Percentiles rank a stretch among this genome's conserved stretches.
Conservation (phyloP, 2,329 filamentous ascomycete genomes). For the Talaromyces sp. region DNA sequence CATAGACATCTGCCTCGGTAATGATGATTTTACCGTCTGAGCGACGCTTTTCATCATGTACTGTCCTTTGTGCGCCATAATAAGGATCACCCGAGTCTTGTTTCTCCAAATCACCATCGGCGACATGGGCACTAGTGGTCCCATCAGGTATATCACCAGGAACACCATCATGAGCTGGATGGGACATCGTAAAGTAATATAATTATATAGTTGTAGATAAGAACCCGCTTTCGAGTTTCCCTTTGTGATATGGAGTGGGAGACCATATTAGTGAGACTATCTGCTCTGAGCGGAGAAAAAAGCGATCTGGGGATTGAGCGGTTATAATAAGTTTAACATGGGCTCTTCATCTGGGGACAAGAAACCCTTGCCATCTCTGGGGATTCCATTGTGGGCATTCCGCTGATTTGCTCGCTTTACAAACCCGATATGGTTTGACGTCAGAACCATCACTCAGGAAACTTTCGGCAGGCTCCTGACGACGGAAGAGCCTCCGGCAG, state of each 20-base stretch:
- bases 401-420: conserved; percentile 8
- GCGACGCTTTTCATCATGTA: conserved; percentile 11
- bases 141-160: conserved; percentile 2
- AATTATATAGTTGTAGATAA: background rate
- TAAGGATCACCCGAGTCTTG: conserved; percentile 5
- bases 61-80: conserved; percentile 3
- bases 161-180: conserved; percentile 9
- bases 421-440: conserved; percentile 11
- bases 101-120: conserved; percentile 12
- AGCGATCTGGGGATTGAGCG: background rate
- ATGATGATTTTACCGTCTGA: conserved; percentile 33
- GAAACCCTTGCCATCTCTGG: conserved; percentile 10
- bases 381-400: conserved; percentile 12
- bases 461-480: conserved; percentile 4
- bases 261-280: conserved; percentile 8
- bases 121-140: conserved; percentile 7
- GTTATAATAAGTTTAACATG: conserved; percentile 9
- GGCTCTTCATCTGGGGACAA: conserved; percentile 6
- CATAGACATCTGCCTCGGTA: conserved; percentile 56
- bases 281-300: background rate
- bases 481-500: conserved; percentile 9
- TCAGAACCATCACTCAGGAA: conserved; percentile 10
- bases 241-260: conserved; percentile 2
- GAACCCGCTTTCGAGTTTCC: background rate
- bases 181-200: conserved; percentile 9